Evolutionary conservation across 805 yeast genomes (phyloP).

Genomic region (Yarrowia yakushimensis): DNA sequence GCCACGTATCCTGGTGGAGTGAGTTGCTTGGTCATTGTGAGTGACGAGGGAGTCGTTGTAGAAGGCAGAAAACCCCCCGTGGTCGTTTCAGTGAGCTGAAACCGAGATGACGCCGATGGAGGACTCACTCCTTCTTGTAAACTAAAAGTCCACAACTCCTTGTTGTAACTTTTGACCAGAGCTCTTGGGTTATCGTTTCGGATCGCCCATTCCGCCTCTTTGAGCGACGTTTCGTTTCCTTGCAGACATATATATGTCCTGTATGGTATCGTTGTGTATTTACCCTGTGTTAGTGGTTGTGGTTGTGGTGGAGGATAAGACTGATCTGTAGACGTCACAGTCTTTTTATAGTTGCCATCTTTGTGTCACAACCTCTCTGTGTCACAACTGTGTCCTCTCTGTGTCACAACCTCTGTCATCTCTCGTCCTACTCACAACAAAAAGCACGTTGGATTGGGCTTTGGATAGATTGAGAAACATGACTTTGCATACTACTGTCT

Average conservation of each 20-base stretch:
- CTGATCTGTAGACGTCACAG: too few relatives aligned
- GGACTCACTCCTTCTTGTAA: slow-evolving; percentile 25
- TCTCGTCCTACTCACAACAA: slow-evolving; percentile 2
- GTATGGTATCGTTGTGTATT: slow-evolving; percentile 18
- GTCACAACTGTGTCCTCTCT: too few relatives aligned
- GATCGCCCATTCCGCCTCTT: slow-evolving; percentile 33
- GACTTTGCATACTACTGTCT: neutral
- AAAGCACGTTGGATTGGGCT: slow-evolving; percentile 25
- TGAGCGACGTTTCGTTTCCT: slow-evolving; percentile 23
- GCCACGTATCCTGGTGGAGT: slow-evolving; percentile 32
- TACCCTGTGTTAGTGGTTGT: neutral
- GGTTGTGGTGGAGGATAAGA: neutral
- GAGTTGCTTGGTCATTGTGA: neutral
- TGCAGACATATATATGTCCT: slow-evolving; percentile 4
- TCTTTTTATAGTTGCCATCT: too few relatives aligned
- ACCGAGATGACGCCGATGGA: slow-evolving; percentile 29
- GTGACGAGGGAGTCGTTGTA: slow-evolving; percentile 27
- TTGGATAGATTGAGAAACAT: slow-evolving; percentile 23
- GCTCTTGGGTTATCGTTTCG: slow-evolving; percentile 29
- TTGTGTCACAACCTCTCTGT: too few relatives aligned
- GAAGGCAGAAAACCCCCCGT: slow-evolving; percentile 34
- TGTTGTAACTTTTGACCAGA: slow-evolving; percentile 29
- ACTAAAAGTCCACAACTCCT: slow-evolving; percentile 36
- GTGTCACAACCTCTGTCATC: too few relatives aligned
- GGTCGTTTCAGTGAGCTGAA: slow-evolving; percentile 32